Base-by-base conservation (phyloP, 768 basidiomycete genomes). In the Pleurotus cornucopiae region DNA sequence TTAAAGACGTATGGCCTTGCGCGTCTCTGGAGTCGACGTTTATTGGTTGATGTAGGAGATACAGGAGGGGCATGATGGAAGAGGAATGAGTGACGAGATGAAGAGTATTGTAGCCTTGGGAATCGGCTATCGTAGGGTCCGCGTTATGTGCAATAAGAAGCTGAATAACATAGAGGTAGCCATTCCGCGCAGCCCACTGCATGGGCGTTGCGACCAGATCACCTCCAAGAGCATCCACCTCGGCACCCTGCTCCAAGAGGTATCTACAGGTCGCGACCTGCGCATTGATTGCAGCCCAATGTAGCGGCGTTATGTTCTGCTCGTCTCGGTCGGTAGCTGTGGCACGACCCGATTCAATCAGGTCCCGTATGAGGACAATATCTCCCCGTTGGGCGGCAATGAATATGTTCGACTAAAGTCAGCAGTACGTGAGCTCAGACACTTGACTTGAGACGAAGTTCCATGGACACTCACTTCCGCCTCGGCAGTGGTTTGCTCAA, bases 271-370 rank as follows among this genome's bases (percentile, higher is more conserved):
- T 86, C 1, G 85, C 78, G n/a, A 96, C 76, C 66, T 98, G 94
- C 2, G 94, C 94, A 64, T 98, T 98, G 66, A 98, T 98, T 1
- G 95, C 88, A 6, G 97, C 95, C 97, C 97, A 99, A 67, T 99
- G 97, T 1, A 99, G 81, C 1, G 97, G 89, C 0, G 95, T 96
- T 59, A 98, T 91, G 63, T 95, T 94, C 43, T 96, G 89, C 25
- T 81, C 79, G 71, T 98, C 96, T 47, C 88, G 77, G 70, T 92
- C 91, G 12, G 85, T 85, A 16, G 86, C 88, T 5, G 72, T 77
- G 16, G 88, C 88, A 57, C 77, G 74, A 3, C 88, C 88, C 1
- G 85, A 87, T 61, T 86, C 82, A 40, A 94, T 75, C 56, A 94
- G 80, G 49, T 81, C 69, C 5, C 79, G 80, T 25, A 96, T 70